phyloP scores from a whole-genome alignment of 495 filamentous ascomycete genomes.

The Bacidia gigantensis region DNA sequence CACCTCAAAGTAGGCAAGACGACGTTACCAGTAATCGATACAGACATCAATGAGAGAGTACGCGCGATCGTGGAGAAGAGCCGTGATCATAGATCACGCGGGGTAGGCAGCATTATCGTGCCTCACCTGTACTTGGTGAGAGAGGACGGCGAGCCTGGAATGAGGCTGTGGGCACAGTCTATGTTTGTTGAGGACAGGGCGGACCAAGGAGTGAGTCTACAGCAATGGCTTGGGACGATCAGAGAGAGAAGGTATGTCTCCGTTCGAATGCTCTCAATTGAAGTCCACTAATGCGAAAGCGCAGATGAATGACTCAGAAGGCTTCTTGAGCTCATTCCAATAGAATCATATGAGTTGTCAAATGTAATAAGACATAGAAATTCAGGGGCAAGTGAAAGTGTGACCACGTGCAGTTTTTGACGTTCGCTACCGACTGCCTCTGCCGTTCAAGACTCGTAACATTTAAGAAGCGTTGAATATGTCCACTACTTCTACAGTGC shows the following conservation, averaged over 20 bases:
- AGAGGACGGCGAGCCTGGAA: constrained; percentile 87
- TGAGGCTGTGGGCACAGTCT: constrained; percentile 94
- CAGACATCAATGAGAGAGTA: constrained; percentile 91
- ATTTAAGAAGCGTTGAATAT: too few relatives aligned
- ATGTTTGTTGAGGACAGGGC: constrained; percentile 90
- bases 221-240: constrained; percentile 82
- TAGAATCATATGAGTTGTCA: background rate
- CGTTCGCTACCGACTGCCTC: background rate
- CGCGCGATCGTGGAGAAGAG: constrained; percentile 86
- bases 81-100: constrained; percentile 66
- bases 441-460: too few relatives aligned
- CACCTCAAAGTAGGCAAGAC: constrained; percentile 86
- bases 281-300: constrained; percentile 2
- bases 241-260: constrained; percentile 78
- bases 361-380: background rate
- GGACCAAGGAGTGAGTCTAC: constrained; percentile 80
- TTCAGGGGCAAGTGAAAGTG: background rate
- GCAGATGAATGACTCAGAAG: constrained; percentile 15
- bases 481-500: too few relatives aligned
- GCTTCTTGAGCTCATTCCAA: constrained; percentile 15
- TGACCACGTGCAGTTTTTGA: background rate
- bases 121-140: constrained; percentile 88
- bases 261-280: background rate
- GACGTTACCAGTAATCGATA: constrained; percentile 70
- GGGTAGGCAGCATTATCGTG: constrained; percentile 78